Conservation (phyloP, 2,329 filamentous ascomycete species). For the Seiridium unicorne region DNA sequence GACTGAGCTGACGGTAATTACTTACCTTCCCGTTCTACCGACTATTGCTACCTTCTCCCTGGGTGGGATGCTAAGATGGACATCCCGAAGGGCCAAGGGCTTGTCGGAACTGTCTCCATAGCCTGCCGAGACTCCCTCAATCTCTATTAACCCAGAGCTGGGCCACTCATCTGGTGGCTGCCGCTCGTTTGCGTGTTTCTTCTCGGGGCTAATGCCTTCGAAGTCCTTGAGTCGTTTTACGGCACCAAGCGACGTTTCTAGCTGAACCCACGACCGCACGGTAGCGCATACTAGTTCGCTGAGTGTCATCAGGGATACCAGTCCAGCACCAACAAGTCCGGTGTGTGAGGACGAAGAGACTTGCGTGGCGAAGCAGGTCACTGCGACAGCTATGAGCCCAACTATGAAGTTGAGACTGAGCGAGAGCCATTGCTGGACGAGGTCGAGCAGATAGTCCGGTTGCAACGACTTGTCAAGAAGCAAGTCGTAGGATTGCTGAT, state of each 20-base stretch:
- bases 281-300: slow-evolving; percentile 9
- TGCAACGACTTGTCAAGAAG: slow-evolving; percentile 49
- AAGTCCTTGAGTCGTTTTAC: slow-evolving; percentile 20
- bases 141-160: slow-evolving; percentile 23
- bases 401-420: slow-evolving; percentile 30
- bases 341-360: slow-evolving; percentile 24
- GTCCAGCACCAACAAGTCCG: slow-evolving; percentile 18
- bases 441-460: slow-evolving; percentile 30
- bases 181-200: slow-evolving; percentile 19
- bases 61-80: slow-evolving; percentile 3
- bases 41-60: slow-evolving; percentile 14
- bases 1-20: neutral
- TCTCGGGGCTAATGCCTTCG: slow-evolving; percentile 15
- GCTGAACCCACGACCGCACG: slow-evolving; percentile 18
- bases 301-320: slow-evolving; percentile 19
- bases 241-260: slow-evolving; percentile 24
- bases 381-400: slow-evolving; percentile 21
- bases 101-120: slow-evolving; percentile 20
- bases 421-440: slow-evolving; percentile 32
- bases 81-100: neutral
- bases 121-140: slow-evolving; percentile 30
- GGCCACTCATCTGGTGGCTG: slow-evolving; percentile 29
- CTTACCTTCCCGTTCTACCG: slow-evolving; percentile 15
- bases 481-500: slow-evolving; percentile 40
- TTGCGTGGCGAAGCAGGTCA: slow-evolving; percentile 25